These are phyloP conservation scores for Nannizziopsis arthrosporioides DNA, from an alignment of 2,329 filamentous ascomycete species.

Conservation along the genomic window DNA sequence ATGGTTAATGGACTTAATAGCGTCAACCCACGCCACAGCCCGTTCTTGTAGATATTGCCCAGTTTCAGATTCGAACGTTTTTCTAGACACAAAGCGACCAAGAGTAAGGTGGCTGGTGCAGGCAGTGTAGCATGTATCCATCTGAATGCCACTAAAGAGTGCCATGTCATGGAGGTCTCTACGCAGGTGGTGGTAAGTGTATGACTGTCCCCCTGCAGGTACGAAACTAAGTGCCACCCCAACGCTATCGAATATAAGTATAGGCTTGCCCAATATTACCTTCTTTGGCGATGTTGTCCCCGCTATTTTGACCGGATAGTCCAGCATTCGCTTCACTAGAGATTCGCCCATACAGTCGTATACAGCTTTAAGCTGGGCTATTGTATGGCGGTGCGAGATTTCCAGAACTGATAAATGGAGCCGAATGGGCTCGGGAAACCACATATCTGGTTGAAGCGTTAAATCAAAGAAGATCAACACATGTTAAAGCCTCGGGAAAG, in stretches of 20 bases:
- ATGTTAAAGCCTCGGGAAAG: not conserved
- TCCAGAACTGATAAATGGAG: conserved; percentile 10
- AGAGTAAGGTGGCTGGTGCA: conserved; percentile 12
- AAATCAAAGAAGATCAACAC: not conserved
- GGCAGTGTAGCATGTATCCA: conserved; percentile 12
- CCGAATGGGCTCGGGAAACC: conserved; percentile 9
- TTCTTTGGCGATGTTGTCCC: not conserved
- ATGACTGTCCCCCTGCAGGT: not conserved
- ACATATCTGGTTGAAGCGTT: conserved; percentile 5
- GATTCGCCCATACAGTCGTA: conserved; percentile 1
- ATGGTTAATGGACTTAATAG: conserved; percentile 8
- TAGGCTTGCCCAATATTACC: conserved; percentile 9
- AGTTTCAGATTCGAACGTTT: conserved; percentile 4
- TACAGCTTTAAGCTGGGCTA: conserved; percentile 9
- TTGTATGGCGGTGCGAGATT: conserved; percentile 11
- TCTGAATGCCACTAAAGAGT: conserved; percentile 4
- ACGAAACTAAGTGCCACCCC: conserved; percentile 10
- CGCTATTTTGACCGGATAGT: conserved; percentile 6
- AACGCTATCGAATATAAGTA: conserved; percentile 9
- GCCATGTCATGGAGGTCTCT: conserved; percentile 9
- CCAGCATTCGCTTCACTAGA: conserved; percentile 6
- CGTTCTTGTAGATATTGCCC: not conserved
- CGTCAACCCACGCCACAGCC: conserved; percentile 1
- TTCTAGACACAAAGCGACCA: conserved; percentile 8
- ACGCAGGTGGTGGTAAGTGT: conserved; percentile 11